Base-by-base conservation (phyloP, 202 grass and related monocot species). In the Sporobolus alterniflorus region DNA sequence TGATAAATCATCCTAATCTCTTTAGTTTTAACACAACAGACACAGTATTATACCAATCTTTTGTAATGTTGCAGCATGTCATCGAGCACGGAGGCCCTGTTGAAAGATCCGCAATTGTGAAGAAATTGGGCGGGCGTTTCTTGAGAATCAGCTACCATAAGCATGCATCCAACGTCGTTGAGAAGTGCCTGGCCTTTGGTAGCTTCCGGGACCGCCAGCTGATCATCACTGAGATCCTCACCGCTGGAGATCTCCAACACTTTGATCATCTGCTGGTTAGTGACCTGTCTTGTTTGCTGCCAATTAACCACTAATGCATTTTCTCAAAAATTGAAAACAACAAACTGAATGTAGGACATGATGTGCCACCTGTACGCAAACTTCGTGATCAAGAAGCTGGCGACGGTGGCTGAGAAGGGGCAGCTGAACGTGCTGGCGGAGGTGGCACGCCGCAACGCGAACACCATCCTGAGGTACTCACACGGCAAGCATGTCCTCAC, bases 231-330 rank as follows among this genome's bases (percentile, higher is more conserved):
- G 60, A 63, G 29, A 63, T 63, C 60, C 60, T 63, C 36, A 61
- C 5, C 3, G 48, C 72, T 1, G 59, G 41, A 4, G 1, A 87
- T 20, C 64, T 65, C n/a, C 4, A 61, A 26, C 30, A 54, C 32
- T 25, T 57, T 5, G 82, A 74, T 11, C 79, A 73, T 34, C 52
- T 85, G 1, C 21, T 26, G 72, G 50, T 31, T 74, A 21, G 83
- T 83, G 21, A 64, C 34, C 29, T 63, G 6, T 6, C 34, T 52
- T 25, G 33, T 51, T 1, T 51, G 7, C 17, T 17, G 18, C 5
- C 7, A 18, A 17, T 67, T 84, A 67, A 55, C 46, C 7, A 39
- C 36, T 39, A 7, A 39, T 39, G 36, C 4, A 39, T 39, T 7
- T 39, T 76, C 86, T 21, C n/a, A n/a, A n/a, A n/a, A n/a, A n/a